Evolutionary conservation across 345 rosid species (phyloP).

Genomic region (Excoecaria cochinchinensis): DNA sequence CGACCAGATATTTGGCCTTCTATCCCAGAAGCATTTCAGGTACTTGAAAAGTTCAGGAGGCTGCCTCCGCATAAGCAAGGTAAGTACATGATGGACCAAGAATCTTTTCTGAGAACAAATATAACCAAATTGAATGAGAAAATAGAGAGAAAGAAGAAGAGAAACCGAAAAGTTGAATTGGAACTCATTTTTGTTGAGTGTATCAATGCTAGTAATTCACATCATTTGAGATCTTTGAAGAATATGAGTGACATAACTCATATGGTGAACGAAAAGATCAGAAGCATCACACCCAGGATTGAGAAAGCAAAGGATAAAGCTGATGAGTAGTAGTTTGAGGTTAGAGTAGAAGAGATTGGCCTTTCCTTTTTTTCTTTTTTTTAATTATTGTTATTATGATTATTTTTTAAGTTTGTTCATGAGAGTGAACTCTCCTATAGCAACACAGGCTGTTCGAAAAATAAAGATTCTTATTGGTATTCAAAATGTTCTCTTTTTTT

Average conservation of each 20-base stretch:
- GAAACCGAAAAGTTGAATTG: conserved; percentile 32
- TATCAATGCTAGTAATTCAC: conserved; percentile 5
- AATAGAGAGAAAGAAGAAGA: conserved; percentile 20
- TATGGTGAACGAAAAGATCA: conserved; percentile 23
- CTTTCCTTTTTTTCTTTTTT: too few relatives aligned
- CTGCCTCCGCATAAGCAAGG: conserved; percentile 29
- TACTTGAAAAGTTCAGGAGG: conserved; percentile 23
- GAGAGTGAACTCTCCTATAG: too few relatives aligned
- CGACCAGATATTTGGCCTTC: conserved; percentile 48
- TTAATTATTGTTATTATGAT: too few relatives aligned
- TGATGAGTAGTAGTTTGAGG: not conserved
- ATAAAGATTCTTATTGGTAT: too few relatives aligned
- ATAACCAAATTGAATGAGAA: conserved; percentile 17
- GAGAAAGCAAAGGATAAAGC: not conserved
- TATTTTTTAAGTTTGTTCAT: not conserved
- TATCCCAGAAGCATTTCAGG: conserved; percentile 11
- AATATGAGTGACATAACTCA: conserved; percentile 13
- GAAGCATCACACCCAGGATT: conserved; percentile 1
- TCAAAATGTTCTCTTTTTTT: too few relatives aligned
- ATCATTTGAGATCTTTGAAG: conserved; percentile 9
- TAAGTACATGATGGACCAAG: conserved; percentile 42
- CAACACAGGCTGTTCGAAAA: too few relatives aligned
- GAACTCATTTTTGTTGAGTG: conserved; percentile 15
- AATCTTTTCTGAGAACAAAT: conserved; percentile 19
- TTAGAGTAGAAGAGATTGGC: not conserved